Base-by-base conservation (phyloP, 371 early-diverging fungal species). In the Mucor irregularis region DNA sequence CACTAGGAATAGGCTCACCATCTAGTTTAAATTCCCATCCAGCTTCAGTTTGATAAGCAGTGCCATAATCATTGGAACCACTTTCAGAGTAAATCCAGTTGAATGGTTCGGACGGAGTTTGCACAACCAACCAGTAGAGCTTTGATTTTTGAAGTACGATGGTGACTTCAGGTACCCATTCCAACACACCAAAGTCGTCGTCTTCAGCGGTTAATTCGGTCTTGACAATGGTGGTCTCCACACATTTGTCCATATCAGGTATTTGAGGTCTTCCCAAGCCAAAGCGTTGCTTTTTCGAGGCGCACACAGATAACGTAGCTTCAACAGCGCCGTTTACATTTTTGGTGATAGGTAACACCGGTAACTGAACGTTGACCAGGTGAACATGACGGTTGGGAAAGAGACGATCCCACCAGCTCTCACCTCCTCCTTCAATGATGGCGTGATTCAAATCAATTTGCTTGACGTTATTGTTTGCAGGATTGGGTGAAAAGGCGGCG, bases 361-460 rank as follows among this genome's bases (percentile, higher is more conserved):
- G 62, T 14, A 74, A 22, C 40, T 71, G 71, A 26, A 74, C 68
- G 8, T 45, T 49, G 13, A 26, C 29, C 29, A 74, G 54, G 39
- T 74, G 74, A 10, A 74, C 71, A 37, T 74, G 74, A 21, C 66
- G 63, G 38, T 58, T 53, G 37, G 63, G 68, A 24, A 74, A 70
- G 6, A 65, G 17, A 5, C 74, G 57, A 43, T 74, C 74, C 74
- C 74, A 74, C 74, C 74, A 74, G 29, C 71, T 59, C 56, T 74
- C 74, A 22, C 48, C 49, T 6, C 24, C 16, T 21, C 16, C 34
- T 17, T 14, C 14, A 25, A 26, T 0, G 3, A 10, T 25, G 4
- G 33, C 22, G 28, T 28, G 49, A 14, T 50, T 31, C 49, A 29
- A 38, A 8, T 21, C 30, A 5, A 55, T 47, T n/a, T 55, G 38